These are phyloP conservation scores for Botrytis elliptica DNA, from an alignment of 2,329 filamentous ascomycete genomes.

Conservation along the genomic window DNA sequence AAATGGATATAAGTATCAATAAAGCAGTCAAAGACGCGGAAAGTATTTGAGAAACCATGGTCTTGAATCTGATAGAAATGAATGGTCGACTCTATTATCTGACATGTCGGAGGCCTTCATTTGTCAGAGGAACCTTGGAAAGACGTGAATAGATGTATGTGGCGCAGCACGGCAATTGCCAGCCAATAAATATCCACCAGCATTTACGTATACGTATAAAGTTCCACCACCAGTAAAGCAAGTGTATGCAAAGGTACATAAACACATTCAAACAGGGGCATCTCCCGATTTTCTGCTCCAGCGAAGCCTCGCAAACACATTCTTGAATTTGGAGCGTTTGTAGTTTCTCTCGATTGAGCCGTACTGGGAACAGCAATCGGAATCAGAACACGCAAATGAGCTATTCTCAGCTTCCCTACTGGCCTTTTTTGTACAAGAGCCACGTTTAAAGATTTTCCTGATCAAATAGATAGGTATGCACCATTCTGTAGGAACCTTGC, in stretches of 20 bases:
- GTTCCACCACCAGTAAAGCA: background rate
- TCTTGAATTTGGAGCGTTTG: background rate
- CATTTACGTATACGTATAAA: background rate
- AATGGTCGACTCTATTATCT: background rate
- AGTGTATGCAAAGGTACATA: background rate
- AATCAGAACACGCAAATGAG: background rate
- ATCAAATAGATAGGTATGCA: background rate
- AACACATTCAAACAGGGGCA: background rate
- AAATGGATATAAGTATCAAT: background rate
- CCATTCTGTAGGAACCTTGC: background rate
- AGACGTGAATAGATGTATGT: background rate
- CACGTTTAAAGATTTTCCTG: background rate
- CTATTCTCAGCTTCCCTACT: background rate
- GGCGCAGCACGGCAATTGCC: background rate
- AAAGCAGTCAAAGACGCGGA: background rate
- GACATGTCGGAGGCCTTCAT: background rate
- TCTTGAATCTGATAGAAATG: background rate
- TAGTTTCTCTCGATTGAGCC: rapidly evolving
- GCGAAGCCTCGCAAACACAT: background rate
- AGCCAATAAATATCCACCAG: background rate
- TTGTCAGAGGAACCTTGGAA: background rate
- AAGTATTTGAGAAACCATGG: background rate
- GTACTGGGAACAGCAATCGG: background rate
- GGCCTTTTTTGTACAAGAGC: background rate
- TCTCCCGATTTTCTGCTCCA: background rate